A percentile compares a stretch with the other conserved stretches of the same genome.
phyloP scores from a whole-genome alignment of 805 yeast species.

The Sugiyamaella lignohabitans region DNA sequence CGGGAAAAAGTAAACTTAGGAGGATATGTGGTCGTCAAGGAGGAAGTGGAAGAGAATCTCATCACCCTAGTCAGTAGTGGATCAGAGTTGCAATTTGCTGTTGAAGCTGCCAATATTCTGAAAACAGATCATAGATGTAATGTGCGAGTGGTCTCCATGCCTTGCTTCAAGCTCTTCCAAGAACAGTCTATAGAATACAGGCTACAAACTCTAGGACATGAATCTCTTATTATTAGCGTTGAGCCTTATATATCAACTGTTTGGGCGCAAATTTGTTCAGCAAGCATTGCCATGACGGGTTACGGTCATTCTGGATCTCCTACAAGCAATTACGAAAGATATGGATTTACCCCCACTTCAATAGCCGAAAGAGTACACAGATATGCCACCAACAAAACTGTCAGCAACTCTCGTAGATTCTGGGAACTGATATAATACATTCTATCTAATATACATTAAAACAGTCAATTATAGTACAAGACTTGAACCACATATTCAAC shows the following conservation, averaged over 20 bases:
- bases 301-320: conserved; percentile 36
- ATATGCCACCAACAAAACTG: no score
- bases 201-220: conserved; percentile 18
- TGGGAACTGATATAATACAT: background rate
- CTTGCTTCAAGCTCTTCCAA: background rate
- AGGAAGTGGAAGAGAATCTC: background rate
- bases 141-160: background rate
- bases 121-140: conserved; percentile 17
- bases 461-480: no score
- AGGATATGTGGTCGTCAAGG: conserved; percentile 7
- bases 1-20: conserved; percentile 4
- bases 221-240: conserved; percentile 29
- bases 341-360: conserved; percentile 21
- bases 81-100: conserved; percentile 30
- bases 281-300: conserved; percentile 31
- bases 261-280: conserved; percentile 36
- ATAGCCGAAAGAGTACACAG: background rate
- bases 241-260: conserved; percentile 35
- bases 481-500: no score
- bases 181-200: conserved; percentile 27
- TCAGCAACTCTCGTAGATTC: no score
- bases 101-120: conserved; percentile 38
- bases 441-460: background rate
- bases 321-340: conserved; percentile 29
- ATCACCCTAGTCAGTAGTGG: conserved; percentile 15